Evolutionary conservation across 805 yeast species (phyloP), one percentile per base, ranked within the genome.

Genomic region (Gaillardinia entomophila): DNA sequence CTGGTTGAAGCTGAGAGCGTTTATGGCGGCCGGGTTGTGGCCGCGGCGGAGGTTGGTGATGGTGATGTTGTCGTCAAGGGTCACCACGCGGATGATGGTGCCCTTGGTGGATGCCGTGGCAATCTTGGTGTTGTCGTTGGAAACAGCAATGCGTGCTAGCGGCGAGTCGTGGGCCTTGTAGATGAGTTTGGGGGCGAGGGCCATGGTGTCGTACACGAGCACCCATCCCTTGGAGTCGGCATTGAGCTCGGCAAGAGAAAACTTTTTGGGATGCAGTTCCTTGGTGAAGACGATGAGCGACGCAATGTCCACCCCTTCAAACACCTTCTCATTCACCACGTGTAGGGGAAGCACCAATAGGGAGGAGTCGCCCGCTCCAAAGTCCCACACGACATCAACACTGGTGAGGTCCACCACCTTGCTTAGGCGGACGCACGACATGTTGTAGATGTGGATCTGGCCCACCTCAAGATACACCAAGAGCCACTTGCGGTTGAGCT

Each of bases 391-490:
- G 22, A 60, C 55, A n/a, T 33, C 36, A n/a, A 24, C n/a, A 3
- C 31, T 20, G 19, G 53, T 48, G 6, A 57, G 41, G 25, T 63
- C 65, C 31, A 66, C 45, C 10, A 63, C 57, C 37, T 64, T 63
- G 26, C 90, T 54, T 16, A 89, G 71, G 48, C 84, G 79, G 80
- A 90, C 88, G 54, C 94, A 85, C 36, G 92, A 77, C 40, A 90
- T 81, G 55, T 90, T 97, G 61, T 90, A 92, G 29, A 90, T 75
- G 53, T 79, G 84, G 7, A 92, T 76, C 56, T 89, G 95, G 38
- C 86, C 90, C 31, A 76, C 68, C 37, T 63, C 61, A 33, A 90
- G 63, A 4, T 84, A 76, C 12, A 89, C 92, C 20, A 86, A 71
- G 42, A 90, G 68, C 28, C 97, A 64, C 45, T 83, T 82, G 27